Evolutionary conservation across 495 filamentous ascomycete genomes (phyloP), one percentile per base, ranked within the genome.

Genomic region (Hypoxylon perforatum): DNA sequence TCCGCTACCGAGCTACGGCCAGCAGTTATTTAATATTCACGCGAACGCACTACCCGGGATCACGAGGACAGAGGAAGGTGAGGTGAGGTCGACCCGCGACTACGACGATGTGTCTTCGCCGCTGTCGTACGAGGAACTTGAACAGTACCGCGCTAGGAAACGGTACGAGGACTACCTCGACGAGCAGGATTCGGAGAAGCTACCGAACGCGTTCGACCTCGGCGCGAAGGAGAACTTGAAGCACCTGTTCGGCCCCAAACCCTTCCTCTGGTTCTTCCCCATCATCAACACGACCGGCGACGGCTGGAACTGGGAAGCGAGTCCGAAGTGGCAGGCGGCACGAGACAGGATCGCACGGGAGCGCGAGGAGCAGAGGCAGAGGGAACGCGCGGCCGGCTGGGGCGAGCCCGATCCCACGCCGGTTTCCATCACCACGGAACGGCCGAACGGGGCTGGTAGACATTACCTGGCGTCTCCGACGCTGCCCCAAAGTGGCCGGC

Each of bases 301-400:
- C 73, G 95, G 95, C n/a, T 98, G 93, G 93, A 85, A 77, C 67
- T 99, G 95, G 95, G 93, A 97, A 71, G 85, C 93, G 1, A 96
- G 87, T 59, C 76, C 80, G 1, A 85, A 84, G 60, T 95, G 92
- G 85, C 62, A 91, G 14, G 87, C 86, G 21, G 89, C 88, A 3
- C 82, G 87, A 39, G 88, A 92, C 18, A 76, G 78, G 1, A 71
- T 92, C 28, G 81, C 86, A 1, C 50, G 76, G 3, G 84, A 87
- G 62, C 79, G 91, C 14, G 85, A 88, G 48, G 79, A 83, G 52
- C 88, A 91, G 61, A 73, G 80, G 19, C 81, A 86, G 55, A 79
- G 86, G 42, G 86, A 91, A 67, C 63, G 76, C 15, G 74, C 71
- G n/a, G 83, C 84, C 2, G 84, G 85, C 0, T 86, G 86, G 85